A percentile compares a stretch with the other conserved stretches of the same genome.
Conservation (phyloP, 805 yeast species). For the Kodamaea leandrae region DNA sequence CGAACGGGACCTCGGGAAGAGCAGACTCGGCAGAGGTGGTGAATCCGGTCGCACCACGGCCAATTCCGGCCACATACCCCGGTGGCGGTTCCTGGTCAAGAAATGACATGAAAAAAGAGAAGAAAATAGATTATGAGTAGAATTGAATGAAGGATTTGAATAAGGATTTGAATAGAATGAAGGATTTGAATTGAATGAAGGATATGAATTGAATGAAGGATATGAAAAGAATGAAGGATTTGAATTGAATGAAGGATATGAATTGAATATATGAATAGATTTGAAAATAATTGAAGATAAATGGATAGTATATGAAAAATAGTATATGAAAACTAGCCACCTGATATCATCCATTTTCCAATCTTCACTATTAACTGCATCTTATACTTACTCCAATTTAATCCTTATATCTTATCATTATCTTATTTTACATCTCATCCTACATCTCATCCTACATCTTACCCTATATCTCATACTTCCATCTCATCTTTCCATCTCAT, state of each 20-base stretch:
- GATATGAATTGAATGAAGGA: not conserved
- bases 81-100: constrained; percentile 84
- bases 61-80: constrained; percentile 88
- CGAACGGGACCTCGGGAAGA: constrained; percentile 27
- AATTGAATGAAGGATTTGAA: too few relatives aligned
- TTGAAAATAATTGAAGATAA: too few relatives aligned
- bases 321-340: too few relatives aligned
- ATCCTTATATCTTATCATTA: not conserved
- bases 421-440: not conserved
- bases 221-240: not conserved
- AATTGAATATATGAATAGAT: too few relatives aligned
- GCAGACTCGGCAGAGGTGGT: constrained; percentile 80
- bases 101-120: constrained; percentile 38
- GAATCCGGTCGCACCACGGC: constrained; percentile 94
- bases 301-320: too few relatives aligned
- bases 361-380: not conserved
- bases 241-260: not conserved
- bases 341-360: not conserved
- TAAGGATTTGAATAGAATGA: not conserved
- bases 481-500: not conserved
- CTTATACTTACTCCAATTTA: not conserved
- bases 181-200: not conserved
- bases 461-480: too few relatives aligned
- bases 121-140: not conserved
- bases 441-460: not conserved